Evolutionary conservation across 2,329 filamentous ascomycete genomes (phyloP).

Genomic region (Cucurbitaria berberidis): DNA sequence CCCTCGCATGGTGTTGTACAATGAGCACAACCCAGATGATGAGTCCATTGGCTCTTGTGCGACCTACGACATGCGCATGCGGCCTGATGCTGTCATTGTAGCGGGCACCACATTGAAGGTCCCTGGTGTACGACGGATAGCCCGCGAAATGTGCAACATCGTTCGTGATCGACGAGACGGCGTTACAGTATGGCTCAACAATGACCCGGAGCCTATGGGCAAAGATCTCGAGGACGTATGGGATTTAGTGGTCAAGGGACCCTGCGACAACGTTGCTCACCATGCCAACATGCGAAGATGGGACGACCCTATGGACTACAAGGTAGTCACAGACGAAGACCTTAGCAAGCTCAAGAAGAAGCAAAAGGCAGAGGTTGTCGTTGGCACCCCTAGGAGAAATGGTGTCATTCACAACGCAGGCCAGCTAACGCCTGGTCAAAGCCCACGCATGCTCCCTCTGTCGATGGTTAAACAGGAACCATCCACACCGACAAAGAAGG

Average conservation of each 20-base stretch:
- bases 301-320: slow-evolving; percentile 55
- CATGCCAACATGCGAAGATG: slow-evolving; percentile 68
- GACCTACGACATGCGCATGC: slow-evolving; percentile 79
- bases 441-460: slow-evolving; percentile 40
- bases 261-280: slow-evolving; percentile 84
- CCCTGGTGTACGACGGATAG: slow-evolving; percentile 86
- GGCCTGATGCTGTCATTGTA: slow-evolving; percentile 91
- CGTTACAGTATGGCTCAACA: slow-evolving; percentile 92
- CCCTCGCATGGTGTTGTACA: slow-evolving; percentile 94
- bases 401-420: slow-evolving; percentile 37
- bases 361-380: slow-evolving; percentile 41
- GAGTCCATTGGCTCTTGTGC: slow-evolving; percentile 94
- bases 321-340: slow-evolving; percentile 45
- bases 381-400: slow-evolving; percentile 42
- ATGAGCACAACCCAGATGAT: slow-evolving; percentile 94
- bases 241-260: slow-evolving; percentile 87
- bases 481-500: slow-evolving; percentile 41
- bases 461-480: slow-evolving; percentile 31
- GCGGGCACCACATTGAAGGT: slow-evolving; percentile 96
- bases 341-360: slow-evolving; percentile 39
- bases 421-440: slow-evolving; percentile 46
- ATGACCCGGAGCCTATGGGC: slow-evolving; percentile 80
- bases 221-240: slow-evolving; percentile 90
- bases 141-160: slow-evolving; percentile 86
- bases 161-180: slow-evolving; percentile 84